Base-by-base conservation (phyloP, 108 stramenopile species). In the Cylindrotheca fusiformis region DNA sequence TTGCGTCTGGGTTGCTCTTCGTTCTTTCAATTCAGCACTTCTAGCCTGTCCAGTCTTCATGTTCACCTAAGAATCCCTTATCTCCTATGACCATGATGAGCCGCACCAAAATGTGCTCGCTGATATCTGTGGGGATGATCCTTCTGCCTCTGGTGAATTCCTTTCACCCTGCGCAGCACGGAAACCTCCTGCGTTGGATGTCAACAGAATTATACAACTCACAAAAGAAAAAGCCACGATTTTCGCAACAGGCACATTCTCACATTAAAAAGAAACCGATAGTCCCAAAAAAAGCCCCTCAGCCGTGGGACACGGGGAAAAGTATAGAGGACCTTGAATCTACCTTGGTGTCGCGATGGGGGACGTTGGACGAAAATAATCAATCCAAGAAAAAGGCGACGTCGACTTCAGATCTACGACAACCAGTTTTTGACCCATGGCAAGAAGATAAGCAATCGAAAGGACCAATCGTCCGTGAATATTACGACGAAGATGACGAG, bases 321-420 rank as follows among this genome's bases (percentile, higher is more conserved):
- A 88, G 86, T n/a, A 82, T 91, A 32, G 90, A 91, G 55, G 86
- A 88, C 56, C 55, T 91, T 33, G 90, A 91, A 72, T 48, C 73
- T 20, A 75, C 60, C 65, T 74, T 91, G 60, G 62, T 60, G 54
- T 74, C 74, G 31, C 69, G 87, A 63, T 91, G 83, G 83, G 86
- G 86, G 12, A 83, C 79, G 8, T 68, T 60, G 21, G 68, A 65
- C 23, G 31, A 19, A 49, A 55, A 17, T 51, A 19, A 19, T n/a
- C 5, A 22, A 51, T n/a, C n/a, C 5, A 51, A 51, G 50, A 51
- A 51, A 51, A 51, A 51, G 50, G 12, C 4, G n/a, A 21, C 50
- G 21, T 52, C 74, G 21, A 24, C 67, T 22, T 6, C 22, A 55
- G 48, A 17, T 48, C 26, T 27, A 10, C 26, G 50, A 71, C 28